Conservation (phyloP, 306 rosid genomes). For the Vicia sativa region DNA sequence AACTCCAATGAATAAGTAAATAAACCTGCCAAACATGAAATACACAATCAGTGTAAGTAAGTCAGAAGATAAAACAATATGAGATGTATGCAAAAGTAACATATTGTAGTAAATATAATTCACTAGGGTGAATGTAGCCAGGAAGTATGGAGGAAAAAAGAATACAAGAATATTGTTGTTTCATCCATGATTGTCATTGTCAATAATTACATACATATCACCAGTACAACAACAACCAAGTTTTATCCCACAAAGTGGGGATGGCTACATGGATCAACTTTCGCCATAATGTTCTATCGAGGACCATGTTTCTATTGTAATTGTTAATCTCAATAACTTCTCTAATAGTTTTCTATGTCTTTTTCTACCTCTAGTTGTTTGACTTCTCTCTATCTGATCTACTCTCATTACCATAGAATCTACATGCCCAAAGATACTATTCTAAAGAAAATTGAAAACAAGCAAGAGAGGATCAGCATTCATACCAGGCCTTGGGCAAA, state of each 20-base stretch:
- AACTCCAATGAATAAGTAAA: conserved; percentile 79
- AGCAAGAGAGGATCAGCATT: conserved; percentile 19
- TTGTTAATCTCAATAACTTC: too few species aligned
- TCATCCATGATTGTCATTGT: conserved; percentile 8
- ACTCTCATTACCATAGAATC: too few species aligned
- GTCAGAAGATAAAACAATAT: conserved; percentile 18
- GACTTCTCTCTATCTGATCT: too few species aligned
- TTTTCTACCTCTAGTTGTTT: too few species aligned
- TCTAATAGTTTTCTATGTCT: too few species aligned
- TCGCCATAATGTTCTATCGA: too few species aligned
- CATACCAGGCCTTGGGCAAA: conserved; percentile 90
- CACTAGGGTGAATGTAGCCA: conserved; percentile 12
- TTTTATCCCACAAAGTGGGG: too few species aligned
- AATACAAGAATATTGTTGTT: not conserved
- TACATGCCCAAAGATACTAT: not conserved
- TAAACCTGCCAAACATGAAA: conserved; percentile 73
- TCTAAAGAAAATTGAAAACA: conserved; percentile 3
- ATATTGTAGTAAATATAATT: conserved; percentile 14
- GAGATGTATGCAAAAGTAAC: conserved; percentile 8
- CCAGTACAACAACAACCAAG: not conserved
- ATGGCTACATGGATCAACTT: too few species aligned
- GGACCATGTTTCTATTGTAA: too few species aligned
- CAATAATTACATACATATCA: conserved; percentile 8
- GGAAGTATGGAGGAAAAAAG: conserved; percentile 7
- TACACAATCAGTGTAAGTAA: conserved; percentile 33